phyloP scores from a whole-genome alignment of 331 rosid species.

The Erythrophleum ivorense region DNA sequence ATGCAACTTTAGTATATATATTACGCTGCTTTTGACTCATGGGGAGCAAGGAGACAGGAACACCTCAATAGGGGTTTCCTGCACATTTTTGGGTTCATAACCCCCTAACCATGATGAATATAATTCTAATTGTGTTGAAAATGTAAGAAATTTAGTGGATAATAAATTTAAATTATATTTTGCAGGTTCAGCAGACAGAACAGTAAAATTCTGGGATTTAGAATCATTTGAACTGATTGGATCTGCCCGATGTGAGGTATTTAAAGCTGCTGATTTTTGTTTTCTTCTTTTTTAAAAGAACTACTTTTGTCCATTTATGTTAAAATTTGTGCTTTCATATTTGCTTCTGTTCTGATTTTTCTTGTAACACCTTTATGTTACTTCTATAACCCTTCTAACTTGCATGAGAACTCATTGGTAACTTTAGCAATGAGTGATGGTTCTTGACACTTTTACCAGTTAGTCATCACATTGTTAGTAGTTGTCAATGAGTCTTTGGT shows the following conservation, averaged over 20 bases:
- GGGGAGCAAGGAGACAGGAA: background rate
- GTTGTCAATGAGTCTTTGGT: slow-evolving; percentile 16
- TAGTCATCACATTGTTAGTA: slow-evolving; percentile 21
- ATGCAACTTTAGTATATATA: background rate
- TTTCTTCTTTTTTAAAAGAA: slow-evolving; percentile 27
- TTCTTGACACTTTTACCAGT: slow-evolving; percentile 32
- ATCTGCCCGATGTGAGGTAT: slow-evolving; percentile 95
- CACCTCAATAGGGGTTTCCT: background rate
- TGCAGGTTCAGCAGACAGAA: slow-evolving; percentile 94
- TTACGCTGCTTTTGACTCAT: background rate
- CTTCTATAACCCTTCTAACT: background rate
- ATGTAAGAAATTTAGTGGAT: background rate
- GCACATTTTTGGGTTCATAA: background rate
- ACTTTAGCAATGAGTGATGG: background rate
- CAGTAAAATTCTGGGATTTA: slow-evolving; percentile 99
- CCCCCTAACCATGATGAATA: background rate
- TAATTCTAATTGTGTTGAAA: background rate
- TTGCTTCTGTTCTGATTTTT: background rate
- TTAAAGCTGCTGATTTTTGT: slow-evolving; percentile 30
- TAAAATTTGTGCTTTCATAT: slow-evolving; percentile 25
- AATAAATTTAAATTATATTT: slow-evolving; percentile 27
- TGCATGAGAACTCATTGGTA: background rate
- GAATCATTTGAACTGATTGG: slow-evolving; percentile 98
- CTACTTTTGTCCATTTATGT: slow-evolving; percentile 32
- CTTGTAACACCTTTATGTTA: slow-evolving; percentile 12